phyloP scores from a whole-genome alignment of 257 asterid genomes.

The Vinca minor region DNA sequence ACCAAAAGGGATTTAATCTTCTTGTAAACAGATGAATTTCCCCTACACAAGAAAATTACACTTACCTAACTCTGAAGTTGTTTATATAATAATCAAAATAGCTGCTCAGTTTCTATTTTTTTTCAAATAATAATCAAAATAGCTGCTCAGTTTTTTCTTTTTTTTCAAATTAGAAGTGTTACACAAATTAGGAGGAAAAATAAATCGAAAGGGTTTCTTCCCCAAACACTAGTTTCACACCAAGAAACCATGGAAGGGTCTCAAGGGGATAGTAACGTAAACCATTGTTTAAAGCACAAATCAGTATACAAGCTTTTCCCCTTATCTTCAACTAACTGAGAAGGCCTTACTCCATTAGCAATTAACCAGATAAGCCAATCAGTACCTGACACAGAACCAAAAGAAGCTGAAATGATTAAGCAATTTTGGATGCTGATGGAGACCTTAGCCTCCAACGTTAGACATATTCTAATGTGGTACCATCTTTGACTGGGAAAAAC shows the following conservation, averaged over 20 bases:
- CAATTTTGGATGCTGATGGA: neutral
- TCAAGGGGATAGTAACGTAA: neutral
- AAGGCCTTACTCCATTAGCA: neutral
- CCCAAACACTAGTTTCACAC: too few relatives aligned
- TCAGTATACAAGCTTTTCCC: neutral
- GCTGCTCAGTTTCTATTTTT: too few relatives aligned
- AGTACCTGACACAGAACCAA: neutral
- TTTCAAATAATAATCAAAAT: too few relatives aligned
- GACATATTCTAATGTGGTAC: neutral
- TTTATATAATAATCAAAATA: too few relatives aligned
- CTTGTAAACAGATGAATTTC: too few relatives aligned
- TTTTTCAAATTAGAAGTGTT: too few relatives aligned
- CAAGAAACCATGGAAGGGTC: neutral
- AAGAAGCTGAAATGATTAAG: neutral
- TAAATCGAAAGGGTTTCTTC: too few relatives aligned
- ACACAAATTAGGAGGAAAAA: too few relatives aligned
- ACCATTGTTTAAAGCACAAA: neutral
- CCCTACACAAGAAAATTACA: too few relatives aligned
- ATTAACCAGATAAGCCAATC: neutral
- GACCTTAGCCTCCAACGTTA: neutral
- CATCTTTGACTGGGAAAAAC: neutral
- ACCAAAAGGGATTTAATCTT: too few relatives aligned
- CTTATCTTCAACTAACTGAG: neutral
- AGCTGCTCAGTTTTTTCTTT: too few relatives aligned
- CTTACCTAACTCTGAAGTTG: too few relatives aligned